Percentiles rank a stretch among this genome's conserved stretches.
Evolutionary conservation across 2,329 filamentous ascomycete species (phyloP).

Genomic region (Pyrenochaeta sp.): DNA sequence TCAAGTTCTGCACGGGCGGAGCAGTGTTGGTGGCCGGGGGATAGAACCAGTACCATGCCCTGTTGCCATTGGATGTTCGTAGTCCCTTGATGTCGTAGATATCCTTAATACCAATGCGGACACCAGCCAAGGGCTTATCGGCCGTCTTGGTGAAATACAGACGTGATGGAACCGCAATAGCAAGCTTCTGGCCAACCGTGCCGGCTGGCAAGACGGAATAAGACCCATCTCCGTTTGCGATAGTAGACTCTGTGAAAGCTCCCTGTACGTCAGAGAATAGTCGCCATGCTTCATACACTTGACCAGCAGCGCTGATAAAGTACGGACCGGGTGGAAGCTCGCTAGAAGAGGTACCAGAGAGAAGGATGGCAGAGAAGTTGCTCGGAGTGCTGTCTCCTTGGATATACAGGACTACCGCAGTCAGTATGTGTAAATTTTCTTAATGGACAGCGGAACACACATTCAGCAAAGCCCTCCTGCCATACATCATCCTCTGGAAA

Average conservation of each 20-base stretch:
- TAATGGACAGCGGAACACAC: slow-evolving; percentile 14
- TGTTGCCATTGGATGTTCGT: slow-evolving; percentile 64
- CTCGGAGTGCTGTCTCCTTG: slow-evolving; percentile 30
- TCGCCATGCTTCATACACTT: slow-evolving; percentile 58
- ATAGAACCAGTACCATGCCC: slow-evolving; percentile 65
- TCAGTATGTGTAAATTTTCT: slow-evolving; percentile 29
- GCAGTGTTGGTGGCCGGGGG: slow-evolving; percentile 56
- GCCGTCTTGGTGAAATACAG: slow-evolving; percentile 56
- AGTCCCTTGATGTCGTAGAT: slow-evolving; percentile 66
- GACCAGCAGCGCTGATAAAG: slow-evolving; percentile 56
- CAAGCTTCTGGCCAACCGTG: slow-evolving; percentile 49
- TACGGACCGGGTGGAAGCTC: slow-evolving; percentile 57
- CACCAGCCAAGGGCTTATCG: slow-evolving; percentile 64
- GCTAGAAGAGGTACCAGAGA: slow-evolving; percentile 22
- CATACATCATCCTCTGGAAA: slow-evolving; percentile 54
- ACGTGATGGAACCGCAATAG: slow-evolving; percentile 63
- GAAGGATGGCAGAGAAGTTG: slow-evolving; percentile 24
- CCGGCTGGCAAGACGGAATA: slow-evolving; percentile 53
- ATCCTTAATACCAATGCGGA: slow-evolving; percentile 71
- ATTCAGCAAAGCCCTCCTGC: slow-evolving; percentile 49
- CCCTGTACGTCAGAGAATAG: slow-evolving; percentile 59
- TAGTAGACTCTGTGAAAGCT: slow-evolving; percentile 58
- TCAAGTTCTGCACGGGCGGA: slow-evolving; percentile 60
- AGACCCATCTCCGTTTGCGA: slow-evolving; percentile 48
- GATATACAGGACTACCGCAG: slow-evolving; percentile 31